These are phyloP conservation scores for Vicia villosa DNA, from an alignment of 306 rosid genomes.

Conservation along the genomic window DNA sequence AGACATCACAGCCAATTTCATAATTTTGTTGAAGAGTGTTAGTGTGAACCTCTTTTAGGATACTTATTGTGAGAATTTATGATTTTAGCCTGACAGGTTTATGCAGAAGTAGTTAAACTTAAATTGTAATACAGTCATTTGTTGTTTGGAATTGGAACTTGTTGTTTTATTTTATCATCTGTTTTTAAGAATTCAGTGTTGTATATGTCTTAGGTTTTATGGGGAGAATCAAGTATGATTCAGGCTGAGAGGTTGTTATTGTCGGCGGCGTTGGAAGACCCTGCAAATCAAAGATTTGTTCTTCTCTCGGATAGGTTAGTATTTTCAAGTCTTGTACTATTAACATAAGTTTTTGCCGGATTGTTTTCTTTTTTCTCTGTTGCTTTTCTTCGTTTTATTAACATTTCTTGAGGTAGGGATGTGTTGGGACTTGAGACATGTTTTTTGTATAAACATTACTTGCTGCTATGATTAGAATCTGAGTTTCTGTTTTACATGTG, in stretches of 20 bases:
- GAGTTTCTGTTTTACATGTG: slow-evolving; percentile 46
- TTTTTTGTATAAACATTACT: slow-evolving; percentile 10
- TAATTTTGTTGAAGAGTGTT: neutral
- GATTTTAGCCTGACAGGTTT: neutral
- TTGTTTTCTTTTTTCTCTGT: neutral
- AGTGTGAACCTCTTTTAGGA: neutral
- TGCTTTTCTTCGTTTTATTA: neutral
- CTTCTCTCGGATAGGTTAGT: slow-evolving; percentile 92
- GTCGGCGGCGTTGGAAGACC: slow-evolving; percentile 76
- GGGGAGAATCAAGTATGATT: slow-evolving; percentile 72
- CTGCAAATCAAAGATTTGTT: slow-evolving; percentile 91
- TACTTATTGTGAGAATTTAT: neutral
- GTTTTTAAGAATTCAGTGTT: slow-evolving; percentile 30
- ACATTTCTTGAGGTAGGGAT: neutral
- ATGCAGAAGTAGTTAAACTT: slow-evolving; percentile 21
- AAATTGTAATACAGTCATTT: neutral
- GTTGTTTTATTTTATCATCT: neutral
- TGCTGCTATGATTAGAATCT: slow-evolving; percentile 29
- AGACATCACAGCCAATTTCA: neutral
- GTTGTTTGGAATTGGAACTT: neutral
- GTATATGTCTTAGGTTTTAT: slow-evolving; percentile 44
- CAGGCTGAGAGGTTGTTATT: slow-evolving; percentile 54
- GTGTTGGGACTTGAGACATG: slow-evolving; percentile 5
- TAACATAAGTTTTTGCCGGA: slow-evolving; percentile 11
- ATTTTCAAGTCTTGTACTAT: neutral